phyloP scores from a whole-genome alignment of 1,284 basidiomycete species.

The Ceratobasidium sp. region DNA sequence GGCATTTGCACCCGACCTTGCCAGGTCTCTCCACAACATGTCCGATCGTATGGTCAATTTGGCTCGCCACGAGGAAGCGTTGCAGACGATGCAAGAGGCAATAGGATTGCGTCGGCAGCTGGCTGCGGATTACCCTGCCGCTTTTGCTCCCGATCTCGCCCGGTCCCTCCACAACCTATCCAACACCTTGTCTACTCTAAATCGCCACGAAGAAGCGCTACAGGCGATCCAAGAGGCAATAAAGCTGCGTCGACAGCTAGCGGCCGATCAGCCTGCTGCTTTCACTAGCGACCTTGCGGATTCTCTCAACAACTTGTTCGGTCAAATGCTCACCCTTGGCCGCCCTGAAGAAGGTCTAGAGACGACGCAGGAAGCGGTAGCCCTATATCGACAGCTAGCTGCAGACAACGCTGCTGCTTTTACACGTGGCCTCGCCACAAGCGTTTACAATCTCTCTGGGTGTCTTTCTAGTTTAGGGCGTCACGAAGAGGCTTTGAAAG shows the following conservation, averaged over 20 bases:
- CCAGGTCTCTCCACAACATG: conserved; percentile 1
- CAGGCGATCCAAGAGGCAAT: neutral
- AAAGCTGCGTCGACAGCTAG: neutral
- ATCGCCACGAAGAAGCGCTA: neutral
- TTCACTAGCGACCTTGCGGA: conserved; percentile 7
- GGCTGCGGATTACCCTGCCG: neutral
- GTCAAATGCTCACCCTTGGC: neutral
- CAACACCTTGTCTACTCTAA: neutral
- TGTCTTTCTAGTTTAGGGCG: neutral
- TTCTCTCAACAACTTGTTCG: neutral
- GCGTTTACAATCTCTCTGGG: neutral
- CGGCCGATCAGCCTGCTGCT: neutral
- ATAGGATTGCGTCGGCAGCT: conserved; percentile 3
- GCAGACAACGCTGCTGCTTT: neutral
- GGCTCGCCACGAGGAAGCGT: neutral
- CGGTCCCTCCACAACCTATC: neutral
- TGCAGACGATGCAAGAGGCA: neutral
- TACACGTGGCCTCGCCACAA: neutral
- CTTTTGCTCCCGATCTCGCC: neutral
- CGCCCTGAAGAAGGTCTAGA: neutral
- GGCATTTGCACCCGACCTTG: neutral
- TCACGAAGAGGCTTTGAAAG: neutral
- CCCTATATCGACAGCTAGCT: neutral
- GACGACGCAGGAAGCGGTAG: neutral
- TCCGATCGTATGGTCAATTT: neutral